Evolutionary conservation across 768 basidiomycete species (phyloP).

Genomic region (Xerocomellus dryophilus): DNA sequence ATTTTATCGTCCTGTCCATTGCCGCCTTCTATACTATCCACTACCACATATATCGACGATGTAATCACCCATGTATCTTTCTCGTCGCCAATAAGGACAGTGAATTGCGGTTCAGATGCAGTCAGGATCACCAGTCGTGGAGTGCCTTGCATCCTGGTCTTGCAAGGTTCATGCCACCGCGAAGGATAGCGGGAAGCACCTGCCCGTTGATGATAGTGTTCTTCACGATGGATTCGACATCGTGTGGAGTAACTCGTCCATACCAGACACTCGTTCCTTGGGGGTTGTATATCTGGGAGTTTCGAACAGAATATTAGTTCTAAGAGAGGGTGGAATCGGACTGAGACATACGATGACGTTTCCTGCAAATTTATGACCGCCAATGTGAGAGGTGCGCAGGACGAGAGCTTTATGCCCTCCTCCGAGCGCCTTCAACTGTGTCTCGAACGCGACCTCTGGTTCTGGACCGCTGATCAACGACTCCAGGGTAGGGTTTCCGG

Average conservation of each 20-base stretch:
- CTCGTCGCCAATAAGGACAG: neutral
- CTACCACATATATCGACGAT: constrained; percentile 26
- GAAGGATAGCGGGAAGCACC: constrained; percentile 79
- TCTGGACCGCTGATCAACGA: constrained; percentile 30
- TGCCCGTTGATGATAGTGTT: constrained; percentile 85
- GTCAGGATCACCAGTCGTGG: constrained; percentile 64
- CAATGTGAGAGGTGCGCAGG: constrained; percentile 84
- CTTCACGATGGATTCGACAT: constrained; percentile 80
- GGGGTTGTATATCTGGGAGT: constrained; percentile 75
- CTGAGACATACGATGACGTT: constrained; percentile 74
- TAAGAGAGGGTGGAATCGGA: neutral
- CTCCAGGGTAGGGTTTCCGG: constrained; percentile 31
- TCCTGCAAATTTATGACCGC: constrained; percentile 91
- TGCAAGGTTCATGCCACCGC: constrained; percentile 80
- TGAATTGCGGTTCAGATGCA: neutral
- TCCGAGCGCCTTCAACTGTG: constrained; percentile 45
- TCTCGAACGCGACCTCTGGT: constrained; percentile 51
- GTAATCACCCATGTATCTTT: constrained; percentile 20
- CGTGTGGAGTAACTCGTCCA: constrained; percentile 87
- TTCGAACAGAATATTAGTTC: neutral
- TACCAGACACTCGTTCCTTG: constrained; percentile 89
- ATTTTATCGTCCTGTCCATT: constrained; percentile 4
- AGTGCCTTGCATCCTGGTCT: constrained; percentile 65
- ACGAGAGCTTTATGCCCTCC: constrained; percentile 72
- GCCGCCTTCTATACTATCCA: constrained; percentile 21